A percentile compares a stretch with the other conserved stretches of the same genome.
These are phyloP conservation scores for Leishmania lainsoni DNA, from an alignment of 208 protist species.

Conservation along the genomic window DNA sequence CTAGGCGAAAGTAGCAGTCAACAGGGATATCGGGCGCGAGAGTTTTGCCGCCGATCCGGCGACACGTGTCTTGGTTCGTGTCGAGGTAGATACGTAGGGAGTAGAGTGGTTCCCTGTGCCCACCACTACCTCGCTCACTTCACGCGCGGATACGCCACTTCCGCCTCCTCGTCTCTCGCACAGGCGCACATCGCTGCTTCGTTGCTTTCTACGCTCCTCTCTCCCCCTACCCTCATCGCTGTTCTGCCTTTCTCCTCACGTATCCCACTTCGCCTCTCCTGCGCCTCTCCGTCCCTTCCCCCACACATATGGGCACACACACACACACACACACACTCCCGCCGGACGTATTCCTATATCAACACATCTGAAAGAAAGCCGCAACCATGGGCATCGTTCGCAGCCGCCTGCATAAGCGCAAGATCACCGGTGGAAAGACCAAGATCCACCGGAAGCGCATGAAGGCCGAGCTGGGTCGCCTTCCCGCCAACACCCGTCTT, in stretches of 20 bases:
- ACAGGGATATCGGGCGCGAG: neutral
- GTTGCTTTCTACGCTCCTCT: neutral
- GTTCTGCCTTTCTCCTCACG: neutral
- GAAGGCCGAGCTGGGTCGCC: constrained; percentile 98
- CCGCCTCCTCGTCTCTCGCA: neutral
- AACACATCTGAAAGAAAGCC: neutral
- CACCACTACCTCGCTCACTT: neutral
- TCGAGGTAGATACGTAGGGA: neutral
- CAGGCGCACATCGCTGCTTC: neutral
- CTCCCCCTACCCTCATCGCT: neutral
- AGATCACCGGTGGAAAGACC: constrained; percentile 97
- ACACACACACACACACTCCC: neutral
- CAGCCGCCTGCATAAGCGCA: constrained; percentile 98
- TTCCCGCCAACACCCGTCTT: constrained; percentile 97
- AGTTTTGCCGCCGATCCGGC: neutral
- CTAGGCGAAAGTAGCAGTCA: neutral
- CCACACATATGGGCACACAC: neutral
- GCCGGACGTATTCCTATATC: neutral
- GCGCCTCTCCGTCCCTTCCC: neutral
- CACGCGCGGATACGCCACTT: neutral
- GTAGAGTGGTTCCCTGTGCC: neutral
- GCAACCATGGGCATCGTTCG: constrained; percentile 95
- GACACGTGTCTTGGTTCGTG: neutral
- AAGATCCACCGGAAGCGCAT: constrained; percentile 94
- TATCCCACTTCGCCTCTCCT: neutral